Evolutionary conservation across 805 yeast species (phyloP), one percentile per base, ranked within the genome.

Genomic region (Zygotorulaspora sp.): DNA sequence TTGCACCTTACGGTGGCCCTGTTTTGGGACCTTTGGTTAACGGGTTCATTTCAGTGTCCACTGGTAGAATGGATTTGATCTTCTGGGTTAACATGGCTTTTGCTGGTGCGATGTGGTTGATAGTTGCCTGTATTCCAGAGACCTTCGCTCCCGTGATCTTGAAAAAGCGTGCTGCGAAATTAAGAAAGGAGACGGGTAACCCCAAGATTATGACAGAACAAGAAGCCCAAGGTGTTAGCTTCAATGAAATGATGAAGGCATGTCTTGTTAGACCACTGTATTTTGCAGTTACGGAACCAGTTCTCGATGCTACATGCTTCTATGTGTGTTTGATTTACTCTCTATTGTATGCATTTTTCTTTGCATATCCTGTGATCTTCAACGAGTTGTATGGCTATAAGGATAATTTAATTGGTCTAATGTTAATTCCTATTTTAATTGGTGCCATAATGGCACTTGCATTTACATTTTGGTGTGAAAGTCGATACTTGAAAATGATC

Each of bases 81-180:
- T 76, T 83, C 47, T 88, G 96, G 96, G 89, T 86, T 39, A 88
- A 87, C 58, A 76, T 88, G 85, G 95, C 89, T 3, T 85, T 88
- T 64, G 84, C 92, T 2, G 96, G 96, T 46, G 74, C 75, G 3
- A 79, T 82, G 79, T 82, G 89, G 83, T 67, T 87, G 21, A 45
- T 73, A 14, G 71, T 79, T 29, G 58, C 77, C 10, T 50, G 71
- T 12, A 74, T 88, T 20, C 97, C 96, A n/a, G 97, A 88, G 65
- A 88, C 97, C 13, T 84, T 80, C 61, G 84, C 92, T 3, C 95
- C 96, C 6, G 86, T 79, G 6, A 78, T 87, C 38, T 66, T 84
- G 44, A 80, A 78, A 53, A 71, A 57, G 35, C 75, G 80, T 58
- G 95, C 95, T 15, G 63, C 62, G 41, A 71, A 63, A 52, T 55